Conservation (phyloP, 306 rosid genomes). For the Astragalus membranaceus region DNA sequence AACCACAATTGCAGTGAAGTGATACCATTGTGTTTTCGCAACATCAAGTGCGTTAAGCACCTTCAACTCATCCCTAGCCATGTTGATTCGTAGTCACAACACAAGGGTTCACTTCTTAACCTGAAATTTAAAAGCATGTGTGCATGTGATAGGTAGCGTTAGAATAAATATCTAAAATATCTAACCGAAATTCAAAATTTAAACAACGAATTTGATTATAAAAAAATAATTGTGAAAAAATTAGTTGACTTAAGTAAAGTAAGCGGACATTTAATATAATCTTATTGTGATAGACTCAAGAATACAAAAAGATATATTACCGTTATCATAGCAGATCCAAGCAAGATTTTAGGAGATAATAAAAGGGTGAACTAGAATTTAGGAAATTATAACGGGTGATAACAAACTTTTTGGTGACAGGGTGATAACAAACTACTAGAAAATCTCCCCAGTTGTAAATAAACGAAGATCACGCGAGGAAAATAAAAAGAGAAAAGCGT, state of each 20-base stretch:
- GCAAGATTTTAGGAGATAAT: no score
- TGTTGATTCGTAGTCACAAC: neutral
- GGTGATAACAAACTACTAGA: no score
- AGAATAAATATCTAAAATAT: no score
- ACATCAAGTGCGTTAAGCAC: conserved; percentile 76
- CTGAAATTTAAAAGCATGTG: conserved; percentile 14
- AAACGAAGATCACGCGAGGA: neutral
- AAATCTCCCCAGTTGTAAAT: neutral
- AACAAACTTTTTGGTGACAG: no score
- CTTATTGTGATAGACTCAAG: neutral
- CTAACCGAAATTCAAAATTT: neutral
- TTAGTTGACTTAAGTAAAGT: neutral
- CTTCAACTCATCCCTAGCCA: conserved; percentile 48
- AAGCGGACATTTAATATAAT: no score
- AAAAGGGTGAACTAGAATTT: no score
- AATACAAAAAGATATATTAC: neutral
- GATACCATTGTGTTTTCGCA: conserved; percentile 92
- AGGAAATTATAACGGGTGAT: no score
- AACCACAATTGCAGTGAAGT: conserved; percentile 78
- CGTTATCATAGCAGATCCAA: no score
- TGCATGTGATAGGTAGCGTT: neutral
- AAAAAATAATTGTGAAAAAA: neutral
- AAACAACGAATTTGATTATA: neutral
- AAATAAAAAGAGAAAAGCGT: neutral
- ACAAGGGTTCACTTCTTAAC: neutral